Base-by-base conservation (phyloP, 2,329 filamentous ascomycete genomes). In the Arthroderma sp. region DNA sequence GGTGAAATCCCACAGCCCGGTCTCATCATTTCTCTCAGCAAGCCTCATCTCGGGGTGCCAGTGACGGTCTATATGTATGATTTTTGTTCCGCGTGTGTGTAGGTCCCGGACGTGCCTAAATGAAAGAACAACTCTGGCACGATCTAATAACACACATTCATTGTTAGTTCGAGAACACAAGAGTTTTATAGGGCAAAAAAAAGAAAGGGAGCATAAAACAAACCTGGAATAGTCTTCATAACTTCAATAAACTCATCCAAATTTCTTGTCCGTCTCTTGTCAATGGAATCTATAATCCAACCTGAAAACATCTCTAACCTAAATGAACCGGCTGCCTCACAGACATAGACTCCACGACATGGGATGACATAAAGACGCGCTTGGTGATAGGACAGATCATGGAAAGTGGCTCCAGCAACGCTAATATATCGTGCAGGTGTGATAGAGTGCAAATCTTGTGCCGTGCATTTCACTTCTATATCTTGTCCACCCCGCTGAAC, bases 1-100 rank as follows among this genome's bases (percentile, higher is more conserved):
- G 30, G 76, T 77, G 56, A 96, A 96, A 64, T 98, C 91, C 93
- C 91, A 98, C 6, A 95, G 68, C 4, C 91, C 93, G 1, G 85
- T 85, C 50, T 73, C 68, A 58, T 98, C 91, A 62, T 98, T 98
- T 45, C 91, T 80, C 43, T 89, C 78, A 3, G 89, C 88, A 56
- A 95, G 69, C 57, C 87, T 82, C 84, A 98, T 96, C 69, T 93
- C 93, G 46, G 82, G 81, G 41, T 86, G 83, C 91, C 91, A 98
- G 65, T 98, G 91, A 37, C 91, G 80, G 63, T 98, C 91, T 45
- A 98, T 78, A 52, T 91, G 83, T 51, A 95, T 76, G 59, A 98
- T 89, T 47, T 82, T 85, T 1, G 91, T 98, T 63, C 94, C 88
- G 44, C 93, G 75, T 0, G 89, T 95, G 64, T 98, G 91, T 46